A percentile compares a stretch with the other conserved stretches of the same genome.
Evolutionary conservation across 208 protist species (phyloP).

Genomic region (Leishmania major): DNA sequence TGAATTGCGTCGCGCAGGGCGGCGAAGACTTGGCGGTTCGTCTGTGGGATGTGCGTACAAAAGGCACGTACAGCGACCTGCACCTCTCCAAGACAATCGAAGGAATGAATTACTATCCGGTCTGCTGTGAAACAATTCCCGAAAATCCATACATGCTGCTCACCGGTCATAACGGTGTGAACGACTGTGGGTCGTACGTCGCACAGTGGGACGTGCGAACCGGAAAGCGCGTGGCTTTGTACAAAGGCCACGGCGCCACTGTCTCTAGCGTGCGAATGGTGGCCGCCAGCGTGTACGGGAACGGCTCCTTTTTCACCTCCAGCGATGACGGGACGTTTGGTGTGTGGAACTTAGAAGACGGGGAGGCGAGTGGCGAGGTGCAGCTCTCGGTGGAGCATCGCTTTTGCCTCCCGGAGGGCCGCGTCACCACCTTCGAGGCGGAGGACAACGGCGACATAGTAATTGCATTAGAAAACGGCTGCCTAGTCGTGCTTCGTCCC

Average conservation of each 20-base stretch:
- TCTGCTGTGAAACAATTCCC: constrained; percentile 49
- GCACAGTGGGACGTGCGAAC: constrained; percentile 76
- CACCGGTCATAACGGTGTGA: constrained; percentile 80
- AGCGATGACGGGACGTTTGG: constrained; percentile 58
- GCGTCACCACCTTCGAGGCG: constrained; percentile 49
- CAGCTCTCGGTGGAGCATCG: constrained; percentile 25
- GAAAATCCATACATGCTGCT: constrained; percentile 40
- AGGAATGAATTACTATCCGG: constrained; percentile 68
- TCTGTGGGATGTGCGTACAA: constrained; percentile 72
- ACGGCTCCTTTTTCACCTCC: constrained; percentile 49
- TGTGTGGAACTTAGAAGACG: constrained; percentile 48
- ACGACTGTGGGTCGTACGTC: constrained; percentile 61
- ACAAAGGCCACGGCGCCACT: constrained; percentile 52
- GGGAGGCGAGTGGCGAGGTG: constrained; percentile 34
- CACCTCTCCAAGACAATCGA: constrained; percentile 50
- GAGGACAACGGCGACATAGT: constrained; percentile 59
- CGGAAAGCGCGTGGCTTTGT: constrained; percentile 44
- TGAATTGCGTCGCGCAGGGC: constrained; percentile 74
- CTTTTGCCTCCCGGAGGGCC: constrained; percentile 49
- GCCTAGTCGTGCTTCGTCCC: constrained; percentile 51
- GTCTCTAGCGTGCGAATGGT: constrained; percentile 48
- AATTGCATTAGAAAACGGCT: constrained; percentile 42
- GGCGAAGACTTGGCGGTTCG: constrained; percentile 71
- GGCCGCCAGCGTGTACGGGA: constrained; percentile 27
- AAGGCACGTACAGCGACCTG: constrained; percentile 32